Conservation (phyloP, 768 basidiomycete genomes). For the Pisolithus microcarpus region DNA sequence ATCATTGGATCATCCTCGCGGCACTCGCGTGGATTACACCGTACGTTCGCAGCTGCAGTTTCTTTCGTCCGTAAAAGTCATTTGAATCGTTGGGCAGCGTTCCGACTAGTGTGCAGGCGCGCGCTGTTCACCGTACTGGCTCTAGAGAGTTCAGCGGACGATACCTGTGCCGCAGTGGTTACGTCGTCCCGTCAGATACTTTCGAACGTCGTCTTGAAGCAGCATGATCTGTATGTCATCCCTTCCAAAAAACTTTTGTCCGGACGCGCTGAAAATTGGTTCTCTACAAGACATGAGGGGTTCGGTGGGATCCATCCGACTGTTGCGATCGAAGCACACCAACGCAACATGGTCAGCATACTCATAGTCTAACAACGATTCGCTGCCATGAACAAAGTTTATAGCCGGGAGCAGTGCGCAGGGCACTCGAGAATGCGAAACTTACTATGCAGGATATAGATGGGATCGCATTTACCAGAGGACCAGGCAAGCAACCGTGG, state of each 20-base stretch:
- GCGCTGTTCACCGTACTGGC: conserved; percentile 58
- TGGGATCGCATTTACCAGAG: conserved; percentile 87
- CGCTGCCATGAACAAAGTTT: background rate
- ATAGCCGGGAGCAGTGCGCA: conserved; percentile 67
- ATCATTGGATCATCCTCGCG: too few species aligned
- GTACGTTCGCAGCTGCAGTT: too few species aligned
- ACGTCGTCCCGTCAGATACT: conserved; percentile 60
- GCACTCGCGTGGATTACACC: too few species aligned
- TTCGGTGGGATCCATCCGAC: conserved; percentile 71
- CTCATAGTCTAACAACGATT: background rate
- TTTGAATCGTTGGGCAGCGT: background rate
- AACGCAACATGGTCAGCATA: conserved; percentile 58
- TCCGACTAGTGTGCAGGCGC: background rate
- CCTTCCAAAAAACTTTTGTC: background rate
- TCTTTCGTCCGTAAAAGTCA: too few species aligned
- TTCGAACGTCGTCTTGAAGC: conserved; percentile 83
- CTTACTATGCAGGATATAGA: conserved; percentile 59
- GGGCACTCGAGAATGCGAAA: conserved; percentile 60
- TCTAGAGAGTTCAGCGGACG: conserved; percentile 88
- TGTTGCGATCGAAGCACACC: conserved; percentile 73
- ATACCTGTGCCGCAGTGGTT: conserved; percentile 87
- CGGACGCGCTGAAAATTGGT: background rate
- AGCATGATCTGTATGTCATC: conserved; percentile 51
- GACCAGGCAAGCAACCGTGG: conserved; percentile 50
- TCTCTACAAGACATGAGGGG: conserved; percentile 16